Percentiles rank a stretch among this genome's conserved stretches.
phyloP scores from a whole-genome alignment of 306 rosid species.

The Mimosa pudica region DNA sequence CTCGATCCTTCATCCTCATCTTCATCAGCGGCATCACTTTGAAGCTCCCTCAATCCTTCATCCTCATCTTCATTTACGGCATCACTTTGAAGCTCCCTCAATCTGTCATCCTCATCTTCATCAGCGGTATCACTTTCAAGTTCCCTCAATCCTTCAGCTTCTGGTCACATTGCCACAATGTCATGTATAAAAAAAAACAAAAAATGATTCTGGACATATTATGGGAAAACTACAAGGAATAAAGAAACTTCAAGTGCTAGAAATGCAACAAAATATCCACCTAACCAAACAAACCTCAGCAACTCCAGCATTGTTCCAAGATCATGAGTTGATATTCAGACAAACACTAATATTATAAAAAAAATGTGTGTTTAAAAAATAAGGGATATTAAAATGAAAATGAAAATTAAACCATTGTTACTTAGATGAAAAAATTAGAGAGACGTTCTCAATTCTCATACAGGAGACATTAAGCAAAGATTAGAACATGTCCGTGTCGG shows the following conservation, averaged over 20 bases:
- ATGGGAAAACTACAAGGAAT: background rate
- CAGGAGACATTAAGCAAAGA: too few relatives aligned
- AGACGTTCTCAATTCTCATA: background rate
- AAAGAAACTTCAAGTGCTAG: background rate
- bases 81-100: too few relatives aligned
- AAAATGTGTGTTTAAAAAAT: background rate
- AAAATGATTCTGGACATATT: background rate
- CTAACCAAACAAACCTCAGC: background rate
- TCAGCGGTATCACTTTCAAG: too few relatives aligned
- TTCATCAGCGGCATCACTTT: too few relatives aligned
- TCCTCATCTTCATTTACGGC: too few relatives aligned
- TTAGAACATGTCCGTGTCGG: too few relatives aligned
- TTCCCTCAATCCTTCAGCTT: too few relatives aligned
- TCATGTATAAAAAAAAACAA: background rate
- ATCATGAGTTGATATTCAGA: background rate
- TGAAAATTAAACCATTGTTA: too few relatives aligned
- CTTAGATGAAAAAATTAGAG: background rate
- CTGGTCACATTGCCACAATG: background rate
- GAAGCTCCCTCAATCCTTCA: too few relatives aligned
- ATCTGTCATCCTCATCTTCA: too few relatives aligned
- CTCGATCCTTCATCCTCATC: too few relatives aligned
- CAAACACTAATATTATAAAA: background rate
- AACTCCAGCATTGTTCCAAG: background rate
- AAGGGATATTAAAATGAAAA: background rate
- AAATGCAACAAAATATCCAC: slow-evolving; percentile 18